Conservation (phyloP, 495 filamentous ascomycete genomes). For the Trichoderma orchidacearum region DNA sequence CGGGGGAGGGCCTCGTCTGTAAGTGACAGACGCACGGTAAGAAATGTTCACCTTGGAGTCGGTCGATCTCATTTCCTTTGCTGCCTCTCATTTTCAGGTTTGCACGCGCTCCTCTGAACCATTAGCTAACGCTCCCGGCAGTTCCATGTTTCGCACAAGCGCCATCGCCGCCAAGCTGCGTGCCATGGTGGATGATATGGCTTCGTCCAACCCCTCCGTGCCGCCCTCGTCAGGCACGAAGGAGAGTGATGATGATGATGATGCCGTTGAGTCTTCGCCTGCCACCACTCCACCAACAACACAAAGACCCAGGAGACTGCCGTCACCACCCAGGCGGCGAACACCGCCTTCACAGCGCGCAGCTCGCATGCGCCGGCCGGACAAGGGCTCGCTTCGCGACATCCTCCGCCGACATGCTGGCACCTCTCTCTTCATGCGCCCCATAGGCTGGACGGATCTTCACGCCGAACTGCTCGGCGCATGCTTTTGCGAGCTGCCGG, state of each 20-base stretch:
- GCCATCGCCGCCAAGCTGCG: not conserved
- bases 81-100: not conserved
- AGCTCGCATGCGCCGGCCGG: constrained; percentile 14
- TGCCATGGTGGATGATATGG: not conserved
- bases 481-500: constrained; percentile 18
- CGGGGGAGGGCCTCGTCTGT: not conserved
- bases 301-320: not conserved
- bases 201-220: not conserved
- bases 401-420: constrained; percentile 30
- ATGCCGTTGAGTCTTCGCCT: constrained; percentile 1
- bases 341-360: constrained; percentile 1
- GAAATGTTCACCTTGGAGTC: not conserved
- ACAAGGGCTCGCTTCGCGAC: constrained; percentile 30
- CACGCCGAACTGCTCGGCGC: constrained; percentile 25
- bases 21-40: not conserved
- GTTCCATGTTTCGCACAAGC: constrained; percentile 1
- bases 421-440: constrained; percentile 21
- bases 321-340: not conserved
- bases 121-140: not conserved
- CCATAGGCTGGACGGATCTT: constrained; percentile 32
- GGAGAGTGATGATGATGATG: not conserved
- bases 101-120: not conserved
- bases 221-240: not conserved
- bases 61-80: not conserved
- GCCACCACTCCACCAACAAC: not conserved